These are phyloP conservation scores for Adansonia rubrostipa DNA, from an alignment of 441 rosid species.

Conservation along the genomic window DNA sequence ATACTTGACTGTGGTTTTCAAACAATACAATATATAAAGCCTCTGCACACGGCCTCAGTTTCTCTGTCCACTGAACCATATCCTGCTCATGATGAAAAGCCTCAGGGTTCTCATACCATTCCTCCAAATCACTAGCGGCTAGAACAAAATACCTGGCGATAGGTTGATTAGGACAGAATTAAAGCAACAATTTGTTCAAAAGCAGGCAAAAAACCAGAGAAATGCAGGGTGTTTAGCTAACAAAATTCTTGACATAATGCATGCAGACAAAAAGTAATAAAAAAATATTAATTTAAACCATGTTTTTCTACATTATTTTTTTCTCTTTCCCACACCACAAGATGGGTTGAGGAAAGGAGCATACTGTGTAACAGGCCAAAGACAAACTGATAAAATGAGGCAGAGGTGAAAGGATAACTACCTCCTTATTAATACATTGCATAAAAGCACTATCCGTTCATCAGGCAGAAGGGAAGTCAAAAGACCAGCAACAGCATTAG, in stretches of 20 bases:
- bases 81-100: constrained; percentile 99
- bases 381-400: neutral
- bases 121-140: constrained; percentile 83
- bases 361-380: neutral
- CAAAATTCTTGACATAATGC: neutral
- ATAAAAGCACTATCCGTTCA: constrained; percentile 78
- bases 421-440: constrained; percentile 95
- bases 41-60: constrained; percentile 97
- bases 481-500: constrained; percentile 68
- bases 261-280: neutral
- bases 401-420: constrained; percentile 34
- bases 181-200: constrained; percentile 15
- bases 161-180: constrained; percentile 34
- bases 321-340: neutral
- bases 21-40: constrained; percentile 96
- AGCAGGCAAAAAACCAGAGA: neutral
- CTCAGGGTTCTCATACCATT: constrained; percentile 93
- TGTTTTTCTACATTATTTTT: constrained; percentile 7
- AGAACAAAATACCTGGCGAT: constrained; percentile 93
- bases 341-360: neutral
- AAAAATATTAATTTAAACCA: neutral
- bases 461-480: constrained; percentile 81
- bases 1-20: constrained; percentile 94
- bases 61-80: constrained; percentile 99
- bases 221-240: neutral